phyloP scores from a whole-genome alignment of 129 eudicot genomes.

The Tanacetum coccineum region DNA sequence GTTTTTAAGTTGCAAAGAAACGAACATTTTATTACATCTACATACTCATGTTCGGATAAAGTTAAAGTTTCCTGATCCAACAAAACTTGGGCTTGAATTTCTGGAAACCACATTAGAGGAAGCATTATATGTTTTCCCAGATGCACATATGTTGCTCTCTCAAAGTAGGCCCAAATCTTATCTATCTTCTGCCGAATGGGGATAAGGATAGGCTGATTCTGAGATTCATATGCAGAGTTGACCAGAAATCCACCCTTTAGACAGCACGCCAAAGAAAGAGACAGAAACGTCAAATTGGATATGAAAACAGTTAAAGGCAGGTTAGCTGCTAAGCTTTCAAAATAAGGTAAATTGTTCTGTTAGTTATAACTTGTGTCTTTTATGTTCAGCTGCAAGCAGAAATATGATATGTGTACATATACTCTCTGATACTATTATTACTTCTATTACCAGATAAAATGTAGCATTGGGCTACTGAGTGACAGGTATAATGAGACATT shows the following conservation, averaged over 20 bases:
- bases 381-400: background rate
- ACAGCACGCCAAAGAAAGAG: conserved; percentile 47
- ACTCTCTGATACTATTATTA: no score
- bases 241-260: conserved; percentile 32
- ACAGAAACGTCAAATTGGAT: conserved; percentile 31
- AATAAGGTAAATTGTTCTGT: conserved; percentile 10
- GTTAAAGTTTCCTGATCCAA: conserved; percentile 61
- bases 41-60: conserved; percentile 61
- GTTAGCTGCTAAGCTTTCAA: conserved; percentile 66
- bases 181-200: conserved; percentile 71
- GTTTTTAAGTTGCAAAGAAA: no score
- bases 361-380: no score
- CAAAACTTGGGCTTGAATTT: conserved; percentile 54
- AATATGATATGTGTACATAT: no score
- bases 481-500: no score
- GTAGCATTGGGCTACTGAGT: no score
- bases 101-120: conserved; percentile 42
- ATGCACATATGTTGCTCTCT: conserved; percentile 75
- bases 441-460: no score
- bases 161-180: conserved; percentile 30
- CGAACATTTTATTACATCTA: conserved; percentile 13
- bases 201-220: conserved; percentile 89
- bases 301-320: conserved; percentile 66
- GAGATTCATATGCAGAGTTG: conserved; percentile 58
- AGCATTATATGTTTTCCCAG: no score